Percentiles rank a stretch among this genome's conserved stretches.
Conservation (phyloP, 2,329 filamentous ascomycete species). For the Bretziella fagacearum region DNA sequence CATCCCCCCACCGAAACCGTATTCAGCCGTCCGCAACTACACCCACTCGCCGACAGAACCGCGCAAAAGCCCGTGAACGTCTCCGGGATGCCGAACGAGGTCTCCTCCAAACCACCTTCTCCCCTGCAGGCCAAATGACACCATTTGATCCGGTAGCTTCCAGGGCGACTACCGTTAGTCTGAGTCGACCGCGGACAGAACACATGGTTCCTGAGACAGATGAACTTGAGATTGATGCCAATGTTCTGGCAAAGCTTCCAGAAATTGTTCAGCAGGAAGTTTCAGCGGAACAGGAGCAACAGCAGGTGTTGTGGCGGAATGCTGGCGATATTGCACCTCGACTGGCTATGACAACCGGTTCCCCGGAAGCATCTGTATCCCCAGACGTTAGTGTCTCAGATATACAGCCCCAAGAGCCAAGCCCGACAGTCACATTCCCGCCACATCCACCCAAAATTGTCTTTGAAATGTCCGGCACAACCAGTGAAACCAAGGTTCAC, state of each 20-base stretch:
- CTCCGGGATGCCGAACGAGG: slow-evolving; percentile 38
- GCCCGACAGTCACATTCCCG: slow-evolving; percentile 28
- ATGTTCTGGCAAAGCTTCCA: slow-evolving; percentile 68
- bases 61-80: slow-evolving; percentile 31
- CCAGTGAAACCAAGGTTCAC: slow-evolving; percentile 43
- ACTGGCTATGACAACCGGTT: neutral
- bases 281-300: slow-evolving; percentile 52
- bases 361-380: no score
- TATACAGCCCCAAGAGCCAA: slow-evolving; percentile 20
- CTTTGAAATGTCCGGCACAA: slow-evolving; percentile 29
- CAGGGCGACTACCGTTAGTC: slow-evolving; percentile 4
- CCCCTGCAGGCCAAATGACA: neutral
- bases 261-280: slow-evolving; percentile 66
- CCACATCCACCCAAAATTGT: slow-evolving; percentile 28
- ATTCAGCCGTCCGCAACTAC: neutral
- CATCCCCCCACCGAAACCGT: neutral
- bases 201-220: slow-evolving; percentile 9
- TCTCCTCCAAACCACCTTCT: slow-evolving; percentile 43
- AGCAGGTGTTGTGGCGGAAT: neutral
- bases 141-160: neutral
- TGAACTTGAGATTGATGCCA: slow-evolving; percentile 37
- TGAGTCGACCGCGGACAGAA: slow-evolving; percentile 1
- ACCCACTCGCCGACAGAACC: slow-evolving; percentile 21
- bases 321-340: neutral
- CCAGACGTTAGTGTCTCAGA: no score